Evolutionary conservation across 805 yeast species (phyloP).

Genomic region (Millerago galiae): DNA sequence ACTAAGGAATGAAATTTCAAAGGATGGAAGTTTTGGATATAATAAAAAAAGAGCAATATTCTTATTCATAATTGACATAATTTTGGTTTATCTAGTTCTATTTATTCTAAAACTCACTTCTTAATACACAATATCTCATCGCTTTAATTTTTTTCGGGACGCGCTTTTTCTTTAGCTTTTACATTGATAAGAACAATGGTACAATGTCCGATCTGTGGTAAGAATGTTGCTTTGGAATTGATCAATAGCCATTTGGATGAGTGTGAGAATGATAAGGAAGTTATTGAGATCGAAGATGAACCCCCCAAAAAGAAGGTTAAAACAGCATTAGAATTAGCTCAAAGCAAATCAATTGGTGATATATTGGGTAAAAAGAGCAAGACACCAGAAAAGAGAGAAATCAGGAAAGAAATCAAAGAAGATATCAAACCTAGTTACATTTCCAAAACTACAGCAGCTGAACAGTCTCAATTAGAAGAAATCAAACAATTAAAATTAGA

Average conservation of each 20-base stretch:
- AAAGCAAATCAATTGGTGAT: constrained; percentile 6
- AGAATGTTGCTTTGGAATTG: constrained; percentile 9
- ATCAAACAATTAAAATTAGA: constrained; percentile 13
- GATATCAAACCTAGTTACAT: background rate
- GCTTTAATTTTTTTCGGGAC: background rate
- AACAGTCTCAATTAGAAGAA: constrained; percentile 11
- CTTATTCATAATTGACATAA: background rate
- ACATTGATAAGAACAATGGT: constrained; percentile 13
- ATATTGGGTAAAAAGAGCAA: constrained; percentile 4
- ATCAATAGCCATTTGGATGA: constrained; percentile 21
- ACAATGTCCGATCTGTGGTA: constrained; percentile 22
- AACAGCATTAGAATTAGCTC: constrained; percentile 4
- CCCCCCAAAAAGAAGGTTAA: constrained; percentile 4
- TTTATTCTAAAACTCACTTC: background rate
- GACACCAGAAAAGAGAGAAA: background rate
- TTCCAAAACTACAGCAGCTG: constrained; percentile 1
- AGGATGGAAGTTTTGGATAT: background rate
- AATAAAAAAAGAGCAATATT: background rate
- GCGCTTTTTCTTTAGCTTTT: background rate
- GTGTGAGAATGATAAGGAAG: constrained; percentile 13
- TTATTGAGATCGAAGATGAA: background rate
- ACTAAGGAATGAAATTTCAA: background rate
- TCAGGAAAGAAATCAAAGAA: background rate
- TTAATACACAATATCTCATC: background rate
- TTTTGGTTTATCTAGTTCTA: background rate